phyloP scores from a whole-genome alignment of 805 yeast species.

The Saccharomycopsis sp. region DNA sequence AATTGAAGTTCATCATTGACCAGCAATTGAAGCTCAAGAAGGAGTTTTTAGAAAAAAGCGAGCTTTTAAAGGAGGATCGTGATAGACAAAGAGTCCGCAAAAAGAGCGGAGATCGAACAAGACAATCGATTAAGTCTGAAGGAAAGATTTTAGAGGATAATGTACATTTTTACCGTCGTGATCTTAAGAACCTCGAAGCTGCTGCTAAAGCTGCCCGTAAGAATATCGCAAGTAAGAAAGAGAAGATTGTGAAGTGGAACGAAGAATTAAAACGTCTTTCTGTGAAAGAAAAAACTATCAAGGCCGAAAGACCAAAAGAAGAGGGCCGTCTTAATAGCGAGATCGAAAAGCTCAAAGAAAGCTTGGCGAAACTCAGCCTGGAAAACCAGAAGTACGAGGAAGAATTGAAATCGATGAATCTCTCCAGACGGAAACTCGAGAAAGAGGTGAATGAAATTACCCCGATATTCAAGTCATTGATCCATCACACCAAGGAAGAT shows the following conservation, averaged over 20 bases:
- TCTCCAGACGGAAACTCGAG: conserved; percentile 5
- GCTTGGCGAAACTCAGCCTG: not conserved
- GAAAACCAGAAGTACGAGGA: conserved; percentile 9
- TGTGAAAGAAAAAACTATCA: not conserved
- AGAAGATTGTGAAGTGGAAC: conserved; percentile 12
- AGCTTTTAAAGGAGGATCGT: conserved; percentile 6
- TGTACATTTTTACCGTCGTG: conserved; percentile 9
- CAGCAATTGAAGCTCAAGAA: conserved; percentile 7
- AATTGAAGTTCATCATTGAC: conserved; percentile 11
- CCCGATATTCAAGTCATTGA: not conserved
- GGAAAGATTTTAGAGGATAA: conserved; percentile 15
- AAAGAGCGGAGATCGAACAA: conserved; percentile 15
- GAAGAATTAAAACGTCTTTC: conserved; percentile 3
- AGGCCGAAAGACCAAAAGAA: not conserved
- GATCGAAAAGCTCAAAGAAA: conserved; percentile 1
- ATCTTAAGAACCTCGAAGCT: not conserved
- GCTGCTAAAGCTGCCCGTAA: not conserved
- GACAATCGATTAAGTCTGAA: conserved; percentile 15
- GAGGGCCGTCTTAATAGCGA: not conserved
- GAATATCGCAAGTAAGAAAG: not conserved
- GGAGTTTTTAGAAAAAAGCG: conserved; percentile 13
- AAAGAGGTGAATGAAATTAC: conserved; percentile 9
- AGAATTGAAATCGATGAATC: not conserved
- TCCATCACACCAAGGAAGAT: conserved; percentile 10
- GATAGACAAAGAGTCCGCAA: conserved; percentile 12